Percentiles rank a stretch among this genome's conserved stretches.
Conservation (phyloP, 2,329 filamentous ascomycete species). For the Diplocarpon mali region DNA sequence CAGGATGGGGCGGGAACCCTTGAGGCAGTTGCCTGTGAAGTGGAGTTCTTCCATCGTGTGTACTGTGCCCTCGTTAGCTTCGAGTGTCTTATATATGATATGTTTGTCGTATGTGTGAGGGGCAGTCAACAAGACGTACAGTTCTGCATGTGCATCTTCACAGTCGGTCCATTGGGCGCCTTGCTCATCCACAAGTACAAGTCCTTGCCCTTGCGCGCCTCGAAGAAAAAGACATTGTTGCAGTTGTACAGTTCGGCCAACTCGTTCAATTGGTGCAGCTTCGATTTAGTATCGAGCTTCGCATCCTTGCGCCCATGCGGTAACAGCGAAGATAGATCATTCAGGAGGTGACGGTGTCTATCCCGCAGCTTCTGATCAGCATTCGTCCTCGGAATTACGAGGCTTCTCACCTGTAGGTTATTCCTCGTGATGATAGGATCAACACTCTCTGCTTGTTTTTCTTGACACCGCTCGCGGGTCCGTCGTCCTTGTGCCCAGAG, state of each 20-base stretch:
- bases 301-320: constrained; percentile 90
- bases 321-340: constrained; percentile 78
- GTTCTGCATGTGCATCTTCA: constrained; percentile 68
- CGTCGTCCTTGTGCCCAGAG: constrained; percentile 38
- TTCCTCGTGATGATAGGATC: constrained; percentile 83
- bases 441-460: constrained; percentile 70
- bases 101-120: background rate
- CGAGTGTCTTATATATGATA: no score
- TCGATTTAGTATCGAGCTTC: constrained; percentile 93
- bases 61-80: constrained; percentile 37
- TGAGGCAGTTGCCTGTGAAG: constrained; percentile 93
- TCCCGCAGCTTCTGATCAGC: constrained; percentile 2
- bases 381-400: background rate
- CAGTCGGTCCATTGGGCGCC: constrained; percentile 54
- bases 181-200: constrained; percentile 91
- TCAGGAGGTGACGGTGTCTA: constrained; percentile 86
- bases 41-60: constrained; percentile 96
- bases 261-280: constrained; percentile 73
- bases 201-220: constrained; percentile 89
- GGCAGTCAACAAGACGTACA: constrained; percentile 30
- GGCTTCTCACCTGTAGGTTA: constrained; percentile 61
- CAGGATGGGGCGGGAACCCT: constrained; percentile 81
- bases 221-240: constrained; percentile 92
- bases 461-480: constrained; percentile 37
- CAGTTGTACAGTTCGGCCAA: constrained; percentile 69